These are phyloP conservation scores for Eragrostis nindensis DNA, from an alignment of 176 grass and related monocot genomes.

Conservation along the genomic window DNA sequence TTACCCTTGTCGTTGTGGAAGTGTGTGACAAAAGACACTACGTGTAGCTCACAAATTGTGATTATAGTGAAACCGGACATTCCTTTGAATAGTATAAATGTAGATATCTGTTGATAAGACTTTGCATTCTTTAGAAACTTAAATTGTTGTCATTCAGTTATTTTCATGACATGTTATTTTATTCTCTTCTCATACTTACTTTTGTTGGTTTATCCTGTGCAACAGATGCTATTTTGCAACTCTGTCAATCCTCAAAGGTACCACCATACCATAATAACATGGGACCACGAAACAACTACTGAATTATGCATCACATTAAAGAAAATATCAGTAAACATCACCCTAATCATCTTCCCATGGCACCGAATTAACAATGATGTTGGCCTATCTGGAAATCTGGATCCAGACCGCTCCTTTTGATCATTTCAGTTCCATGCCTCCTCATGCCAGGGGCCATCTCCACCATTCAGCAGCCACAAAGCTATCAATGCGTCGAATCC, in stretches of 20 bases:
- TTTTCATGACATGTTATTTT: background rate
- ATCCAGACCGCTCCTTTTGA: slow-evolving; percentile 53
- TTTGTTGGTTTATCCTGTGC: slow-evolving; percentile 24
- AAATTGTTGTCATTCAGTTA: background rate
- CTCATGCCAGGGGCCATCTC: slow-evolving; percentile 57
- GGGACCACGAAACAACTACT: slow-evolving; percentile 36
- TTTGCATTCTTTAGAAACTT: background rate
- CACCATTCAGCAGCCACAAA: slow-evolving; percentile 42
- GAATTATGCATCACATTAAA: slow-evolving; percentile 41
- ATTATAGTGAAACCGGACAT: too few species aligned
- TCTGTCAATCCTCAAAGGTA: slow-evolving; percentile 41
- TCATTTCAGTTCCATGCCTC: slow-evolving; percentile 50
- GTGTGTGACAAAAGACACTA: too few species aligned
- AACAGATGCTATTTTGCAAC: slow-evolving; percentile 41
- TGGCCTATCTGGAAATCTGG: slow-evolving; percentile 62
- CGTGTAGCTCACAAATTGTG: too few species aligned
- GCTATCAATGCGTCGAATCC: slow-evolving; percentile 24
- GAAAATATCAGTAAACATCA: slow-evolving; percentile 52
- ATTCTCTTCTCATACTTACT: background rate
- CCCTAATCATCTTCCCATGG: slow-evolving; percentile 50
- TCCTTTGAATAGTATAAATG: background rate
- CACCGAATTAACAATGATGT: slow-evolving; percentile 59
- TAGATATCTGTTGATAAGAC: background rate
- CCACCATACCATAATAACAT: slow-evolving; percentile 44
- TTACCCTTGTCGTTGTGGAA: too few species aligned